phyloP scores from a whole-genome alignment of 2,329 filamentous ascomycete species.

The Colletotrichum phormii region DNA sequence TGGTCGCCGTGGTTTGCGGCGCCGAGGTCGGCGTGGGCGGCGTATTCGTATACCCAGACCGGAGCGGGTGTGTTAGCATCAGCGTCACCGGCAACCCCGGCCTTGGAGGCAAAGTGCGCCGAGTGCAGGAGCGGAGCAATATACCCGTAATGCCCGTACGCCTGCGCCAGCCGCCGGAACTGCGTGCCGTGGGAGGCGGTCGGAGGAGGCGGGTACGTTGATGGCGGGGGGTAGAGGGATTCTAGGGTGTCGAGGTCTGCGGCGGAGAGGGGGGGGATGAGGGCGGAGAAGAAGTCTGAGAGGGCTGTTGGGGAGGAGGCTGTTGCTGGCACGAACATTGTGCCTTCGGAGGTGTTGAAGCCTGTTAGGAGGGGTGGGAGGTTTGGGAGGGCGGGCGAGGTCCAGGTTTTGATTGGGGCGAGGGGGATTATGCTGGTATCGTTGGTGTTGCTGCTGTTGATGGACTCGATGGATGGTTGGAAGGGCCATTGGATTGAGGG shows the following conservation, averaged over 20 bases:
- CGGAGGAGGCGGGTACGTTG: constrained; percentile 27
- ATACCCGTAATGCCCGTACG: constrained; percentile 74
- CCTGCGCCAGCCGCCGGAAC: constrained; percentile 68
- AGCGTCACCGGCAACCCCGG: background rate
- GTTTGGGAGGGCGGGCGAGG: constrained; percentile 61
- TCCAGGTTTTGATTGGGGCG: constrained; percentile 70
- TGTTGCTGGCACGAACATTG: constrained; percentile 68
- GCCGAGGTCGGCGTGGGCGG: constrained; percentile 54
- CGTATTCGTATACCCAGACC: constrained; percentile 71
- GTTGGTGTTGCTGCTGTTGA: constrained; percentile 51
- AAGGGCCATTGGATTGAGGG: constrained; percentile 69
- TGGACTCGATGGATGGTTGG: constrained; percentile 75
- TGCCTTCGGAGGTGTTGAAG: constrained; percentile 78
- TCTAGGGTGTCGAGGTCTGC: constrained; percentile 66
- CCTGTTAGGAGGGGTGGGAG: constrained; percentile 72
- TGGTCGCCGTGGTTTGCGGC: constrained; percentile 63
- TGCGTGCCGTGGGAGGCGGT: constrained; percentile 58
- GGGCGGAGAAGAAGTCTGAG: constrained; percentile 68
- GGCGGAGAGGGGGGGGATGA: constrained; percentile 68
- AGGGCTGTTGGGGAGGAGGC: constrained; percentile 52
- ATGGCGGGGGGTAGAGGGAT: constrained; percentile 67
- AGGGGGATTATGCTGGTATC: constrained; percentile 60
- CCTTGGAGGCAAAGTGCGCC: constrained; percentile 56
- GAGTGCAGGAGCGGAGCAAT: constrained; percentile 73
- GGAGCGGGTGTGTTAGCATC: constrained; percentile 28